Evolutionary conservation across 345 rosid genomes (phyloP).

Genomic region (Dovyalis caffra): DNA sequence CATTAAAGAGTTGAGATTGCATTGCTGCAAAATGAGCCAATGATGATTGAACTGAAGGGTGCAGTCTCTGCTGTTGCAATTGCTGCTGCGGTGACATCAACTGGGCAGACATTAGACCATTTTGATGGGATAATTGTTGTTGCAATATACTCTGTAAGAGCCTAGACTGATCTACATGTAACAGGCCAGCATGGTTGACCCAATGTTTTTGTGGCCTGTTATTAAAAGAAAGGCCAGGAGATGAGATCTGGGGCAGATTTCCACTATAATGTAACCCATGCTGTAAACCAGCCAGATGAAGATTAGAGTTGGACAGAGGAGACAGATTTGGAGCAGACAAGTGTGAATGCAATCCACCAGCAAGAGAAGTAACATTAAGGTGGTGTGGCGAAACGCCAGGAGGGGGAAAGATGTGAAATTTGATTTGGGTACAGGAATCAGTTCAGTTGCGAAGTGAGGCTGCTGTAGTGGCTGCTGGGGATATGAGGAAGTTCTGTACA

Average conservation of each 20-base stretch:
- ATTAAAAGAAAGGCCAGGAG: conserved; percentile 69
- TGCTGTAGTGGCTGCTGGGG: conserved; percentile 67
- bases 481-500: conserved; percentile 87
- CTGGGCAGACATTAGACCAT: conserved; percentile 61
- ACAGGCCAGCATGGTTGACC: conserved; percentile 67
- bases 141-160: conserved; percentile 63
- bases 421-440: conserved; percentile 61
- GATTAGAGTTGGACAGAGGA: conserved; percentile 56
- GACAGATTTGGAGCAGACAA: conserved; percentile 59
- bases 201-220: conserved; percentile 71
- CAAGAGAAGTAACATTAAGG: conserved; percentile 47
- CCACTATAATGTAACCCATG: conserved; percentile 64
- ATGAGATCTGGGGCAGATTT: conserved; percentile 55
- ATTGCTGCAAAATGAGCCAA: conserved; percentile 66
- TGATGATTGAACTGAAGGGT: conserved; percentile 54
- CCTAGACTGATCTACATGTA: conserved; percentile 66
- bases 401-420: conserved; percentile 80
- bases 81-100: conserved; percentile 57
- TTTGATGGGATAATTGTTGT: conserved; percentile 63
- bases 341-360: conserved; percentile 52
- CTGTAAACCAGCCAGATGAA: conserved; percentile 55
- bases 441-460: conserved; percentile 69
- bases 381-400: conserved; percentile 67
- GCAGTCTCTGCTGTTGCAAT: conserved; percentile 58
- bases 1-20: conserved; percentile 62